phyloP scores from a whole-genome alignment of 73 alveolate genomes.

The Paramecium octaurelia region DNA sequence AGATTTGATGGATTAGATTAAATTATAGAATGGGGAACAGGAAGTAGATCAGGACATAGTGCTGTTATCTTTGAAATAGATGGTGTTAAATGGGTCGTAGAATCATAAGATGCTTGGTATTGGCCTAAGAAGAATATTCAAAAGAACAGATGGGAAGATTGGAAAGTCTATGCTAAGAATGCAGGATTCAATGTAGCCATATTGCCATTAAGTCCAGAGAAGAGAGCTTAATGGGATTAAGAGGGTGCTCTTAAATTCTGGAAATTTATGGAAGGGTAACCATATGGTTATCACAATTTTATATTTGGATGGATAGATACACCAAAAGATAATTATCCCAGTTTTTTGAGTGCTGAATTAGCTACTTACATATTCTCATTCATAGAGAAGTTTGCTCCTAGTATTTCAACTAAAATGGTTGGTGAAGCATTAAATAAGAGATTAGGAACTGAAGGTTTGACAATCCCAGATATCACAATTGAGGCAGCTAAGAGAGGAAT shows the following conservation, averaged over 20 bases:
- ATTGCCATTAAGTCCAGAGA: constrained; percentile 89
- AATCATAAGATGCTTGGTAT: constrained; percentile 94
- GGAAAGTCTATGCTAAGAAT: constrained; percentile 90
- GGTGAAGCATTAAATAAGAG: constrained; percentile 83
- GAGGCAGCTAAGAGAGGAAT: constrained; percentile 80
- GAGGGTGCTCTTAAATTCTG: constrained; percentile 84
- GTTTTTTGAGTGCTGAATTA: constrained; percentile 70
- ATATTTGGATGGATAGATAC: constrained; percentile 95
- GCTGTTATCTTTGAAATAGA: constrained; percentile 80
- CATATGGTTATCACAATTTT: constrained; percentile 93
- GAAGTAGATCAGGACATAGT: constrained; percentile 89
- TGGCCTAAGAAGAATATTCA: constrained; percentile 92
- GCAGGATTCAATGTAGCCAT: constrained; percentile 94
- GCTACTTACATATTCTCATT: constrained; percentile 67
- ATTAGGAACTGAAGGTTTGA: constrained; percentile 83
- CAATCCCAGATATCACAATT: constrained; percentile 65
- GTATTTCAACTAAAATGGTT: constrained; percentile 64
- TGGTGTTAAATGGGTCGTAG: constrained; percentile 84
- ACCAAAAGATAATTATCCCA: constrained; percentile 80
- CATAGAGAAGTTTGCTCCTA: constrained; percentile 71
- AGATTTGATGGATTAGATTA: constrained; percentile 94
- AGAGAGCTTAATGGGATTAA: constrained; percentile 79
- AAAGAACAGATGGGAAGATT: constrained; percentile 80
- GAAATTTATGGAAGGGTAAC: constrained; percentile 79
- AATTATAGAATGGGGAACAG: constrained; percentile 93